Conservation (phyloP, 495 filamentous ascomycete genomes). For the Daldinia loculata region DNA sequence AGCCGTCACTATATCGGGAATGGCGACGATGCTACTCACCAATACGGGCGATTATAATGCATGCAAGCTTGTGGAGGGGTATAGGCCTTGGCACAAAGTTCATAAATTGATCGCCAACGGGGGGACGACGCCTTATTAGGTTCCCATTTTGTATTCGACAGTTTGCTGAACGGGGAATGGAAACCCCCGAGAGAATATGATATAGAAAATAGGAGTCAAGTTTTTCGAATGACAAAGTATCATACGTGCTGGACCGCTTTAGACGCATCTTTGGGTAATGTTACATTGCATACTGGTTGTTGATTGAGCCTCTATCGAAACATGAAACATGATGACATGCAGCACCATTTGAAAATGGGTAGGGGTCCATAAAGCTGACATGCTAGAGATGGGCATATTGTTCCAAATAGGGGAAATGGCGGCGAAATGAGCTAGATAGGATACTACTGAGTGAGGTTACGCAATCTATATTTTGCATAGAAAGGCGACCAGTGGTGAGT, state of each 20-base stretch:
- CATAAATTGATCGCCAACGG: neutral
- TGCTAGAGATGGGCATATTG: slow-evolving; percentile 14
- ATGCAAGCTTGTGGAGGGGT: neutral
- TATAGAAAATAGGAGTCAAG: neutral
- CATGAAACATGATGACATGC: slow-evolving; percentile 9
- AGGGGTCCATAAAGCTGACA: slow-evolving; percentile 18
- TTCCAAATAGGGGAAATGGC: slow-evolving; percentile 26
- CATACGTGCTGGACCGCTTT: neutral
- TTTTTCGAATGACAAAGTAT: slow-evolving; percentile 1
- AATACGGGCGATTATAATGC: neutral
- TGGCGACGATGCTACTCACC: neutral
- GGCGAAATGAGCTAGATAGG: slow-evolving; percentile 14
- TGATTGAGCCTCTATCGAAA: slow-evolving; percentile 22
- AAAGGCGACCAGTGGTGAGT: slow-evolving; percentile 24
- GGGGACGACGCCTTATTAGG: neutral
- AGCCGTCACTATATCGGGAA: neutral
- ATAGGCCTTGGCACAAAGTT: neutral
- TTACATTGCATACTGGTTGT: neutral
- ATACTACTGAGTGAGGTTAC: slow-evolving; percentile 21
- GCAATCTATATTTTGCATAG: slow-evolving; percentile 1
- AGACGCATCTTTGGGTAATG: neutral
- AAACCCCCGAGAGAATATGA: neutral
- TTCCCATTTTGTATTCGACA: neutral
- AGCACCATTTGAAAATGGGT: neutral
- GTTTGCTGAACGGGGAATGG: neutral